These are phyloP conservation scores for Rickenella mellea DNA, from an alignment of 768 basidiomycete genomes.

Conservation along the genomic window DNA sequence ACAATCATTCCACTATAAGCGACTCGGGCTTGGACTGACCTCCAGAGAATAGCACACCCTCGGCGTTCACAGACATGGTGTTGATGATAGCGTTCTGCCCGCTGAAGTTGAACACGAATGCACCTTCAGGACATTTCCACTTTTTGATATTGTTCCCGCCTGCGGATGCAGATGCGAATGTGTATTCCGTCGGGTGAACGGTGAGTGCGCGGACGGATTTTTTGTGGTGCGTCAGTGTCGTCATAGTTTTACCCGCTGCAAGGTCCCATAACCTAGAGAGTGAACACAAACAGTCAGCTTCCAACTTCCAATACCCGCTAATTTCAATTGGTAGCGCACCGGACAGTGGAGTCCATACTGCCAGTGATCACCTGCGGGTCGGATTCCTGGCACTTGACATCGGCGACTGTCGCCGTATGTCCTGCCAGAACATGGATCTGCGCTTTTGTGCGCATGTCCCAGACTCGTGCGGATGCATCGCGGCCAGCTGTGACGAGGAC, in stretches of 20 bases:
- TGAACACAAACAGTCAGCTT: constrained; percentile 1
- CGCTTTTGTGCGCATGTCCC: constrained; percentile 99
- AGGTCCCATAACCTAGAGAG: constrained; percentile 82
- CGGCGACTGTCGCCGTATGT: constrained; percentile 91
- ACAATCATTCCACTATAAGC: background rate
- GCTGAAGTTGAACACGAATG: constrained; percentile 92
- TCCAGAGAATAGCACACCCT: constrained; percentile 96
- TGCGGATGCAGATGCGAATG: constrained; percentile 89
- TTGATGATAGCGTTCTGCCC: constrained; percentile 99
- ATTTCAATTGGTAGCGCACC: constrained; percentile 35
- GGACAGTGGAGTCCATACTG: constrained; percentile 95
- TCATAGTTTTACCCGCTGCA: constrained; percentile 94
- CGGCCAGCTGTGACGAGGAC: constrained; percentile 91
- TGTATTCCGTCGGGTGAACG: constrained; percentile 94
- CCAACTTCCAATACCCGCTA: constrained; percentile 1
- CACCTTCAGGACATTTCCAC: constrained; percentile 96
- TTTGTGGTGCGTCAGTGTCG: constrained; percentile 98
- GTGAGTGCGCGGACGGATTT: constrained; percentile 93
- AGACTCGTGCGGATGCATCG: constrained; percentile 93
- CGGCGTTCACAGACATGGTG: constrained; percentile 84
- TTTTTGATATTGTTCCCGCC: constrained; percentile 99
- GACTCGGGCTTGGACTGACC: constrained; percentile 39
- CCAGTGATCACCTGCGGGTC: constrained; percentile 98
- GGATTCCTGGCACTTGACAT: constrained; percentile 92
- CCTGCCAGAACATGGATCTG: constrained; percentile 90